Evolutionary conservation across 2,329 filamentous ascomycete species (phyloP), one percentile per base, ranked within the genome.

Genomic region (Thermothelomyces thermophilus): DNA sequence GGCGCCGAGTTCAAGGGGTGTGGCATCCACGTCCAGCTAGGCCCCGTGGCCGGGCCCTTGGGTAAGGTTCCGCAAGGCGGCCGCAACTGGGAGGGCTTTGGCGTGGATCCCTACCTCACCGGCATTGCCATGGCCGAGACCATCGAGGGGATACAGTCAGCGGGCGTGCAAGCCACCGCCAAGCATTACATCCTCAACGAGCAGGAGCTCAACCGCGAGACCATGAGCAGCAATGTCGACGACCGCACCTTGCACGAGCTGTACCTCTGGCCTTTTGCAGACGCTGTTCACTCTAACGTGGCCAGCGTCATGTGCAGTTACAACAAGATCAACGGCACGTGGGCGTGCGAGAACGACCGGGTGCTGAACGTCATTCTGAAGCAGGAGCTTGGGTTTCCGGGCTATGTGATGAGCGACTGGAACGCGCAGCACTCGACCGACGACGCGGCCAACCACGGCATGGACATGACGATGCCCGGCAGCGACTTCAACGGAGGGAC

Each of bases 381-480:
- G 67, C 67, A 73, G 13, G 82, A 89, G 64, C 74, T 93, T 11
- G 87, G 84, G n/a, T 91, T 90, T 73, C 82, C 63, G 73, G 87
- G 71, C 6, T 72, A 71, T 50, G 62, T 74, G 30, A 67, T 76
- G 65, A 72, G 64, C 46, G 87, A 93, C 65, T 93, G 87, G 87
- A 73, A 76, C 56, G 87, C 84, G 2, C 86, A 90, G 61, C 85
- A 90, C 67, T 80, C 80, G 20, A 87, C 86, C 52, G 78, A 81
- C 8, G 74, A 74, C 9, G 75, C 76, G 45, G 81, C 86, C 20
- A 73, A 84, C 54, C 77, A 80, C 20, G 87, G 87, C 24, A 65
- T 91, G 54, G 87, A 91, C 64, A 88, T 90, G 86, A 82, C 82
- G 2, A 91, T 91, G 86, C 86, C 86, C 0, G 87, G 88, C 51